A percentile compares a stretch with the other conserved stretches of the same genome.
Evolutionary conservation across 2,329 filamentous ascomycete species (phyloP).

Genomic region (Aschersonia sp.): DNA sequence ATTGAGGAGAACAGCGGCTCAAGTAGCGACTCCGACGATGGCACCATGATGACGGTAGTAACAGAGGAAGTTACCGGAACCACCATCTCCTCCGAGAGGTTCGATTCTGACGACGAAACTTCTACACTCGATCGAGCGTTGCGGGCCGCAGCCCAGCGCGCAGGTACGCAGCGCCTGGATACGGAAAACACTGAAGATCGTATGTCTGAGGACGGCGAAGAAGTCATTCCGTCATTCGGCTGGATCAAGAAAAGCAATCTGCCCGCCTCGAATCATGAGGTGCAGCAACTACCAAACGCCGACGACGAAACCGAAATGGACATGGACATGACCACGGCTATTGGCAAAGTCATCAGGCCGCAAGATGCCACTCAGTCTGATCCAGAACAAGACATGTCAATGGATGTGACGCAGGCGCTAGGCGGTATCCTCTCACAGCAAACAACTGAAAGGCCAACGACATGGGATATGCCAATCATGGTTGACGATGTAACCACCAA

Average conservation of each 20-base stretch:
- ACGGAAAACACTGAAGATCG: conserved; percentile 28
- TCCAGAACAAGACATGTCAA: conserved; percentile 61
- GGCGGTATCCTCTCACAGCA: conserved; percentile 56
- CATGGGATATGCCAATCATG: not conserved
- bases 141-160: conserved; percentile 57
- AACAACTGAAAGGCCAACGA: conserved; percentile 1
- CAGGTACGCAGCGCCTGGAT: conserved; percentile 56
- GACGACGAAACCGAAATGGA: conserved; percentile 21
- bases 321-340: conserved; percentile 39
- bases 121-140: conserved; percentile 65
- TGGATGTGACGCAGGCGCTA: conserved; percentile 80
- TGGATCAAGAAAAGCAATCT: conserved; percentile 46
- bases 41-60: conserved; percentile 71
- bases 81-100: conserved; percentile 46
- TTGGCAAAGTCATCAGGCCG: conserved; percentile 37
- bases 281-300: conserved; percentile 17
- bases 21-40: conserved; percentile 53
- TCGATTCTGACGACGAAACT: conserved; percentile 51
- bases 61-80: conserved; percentile 62
- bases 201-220: conserved; percentile 49
- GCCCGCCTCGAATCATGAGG: not conserved
- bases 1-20: conserved; percentile 32
- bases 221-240: conserved; percentile 62
- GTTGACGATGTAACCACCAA: conserved; percentile 16
- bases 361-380: conserved; percentile 27